Evolutionary conservation across 2,329 filamentous ascomycete species (phyloP).

Genomic region (Lecanosticta acicola): DNA sequence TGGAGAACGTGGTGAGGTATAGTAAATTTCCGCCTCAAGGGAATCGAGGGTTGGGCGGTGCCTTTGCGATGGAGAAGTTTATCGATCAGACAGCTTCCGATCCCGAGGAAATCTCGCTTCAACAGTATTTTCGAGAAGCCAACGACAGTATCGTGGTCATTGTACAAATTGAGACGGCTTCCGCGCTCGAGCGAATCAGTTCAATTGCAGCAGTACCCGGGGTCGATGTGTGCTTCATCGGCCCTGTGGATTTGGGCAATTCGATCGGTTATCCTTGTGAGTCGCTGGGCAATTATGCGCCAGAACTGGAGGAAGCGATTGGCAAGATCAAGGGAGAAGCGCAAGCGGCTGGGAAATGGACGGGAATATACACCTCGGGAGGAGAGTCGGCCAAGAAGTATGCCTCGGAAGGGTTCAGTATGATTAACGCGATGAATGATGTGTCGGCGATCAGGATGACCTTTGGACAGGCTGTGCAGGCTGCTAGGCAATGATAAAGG

Average conservation of each 20-base stretch:
- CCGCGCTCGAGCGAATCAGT: conserved; percentile 37
- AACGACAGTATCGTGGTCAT: conserved; percentile 50
- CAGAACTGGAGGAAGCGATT: conserved; percentile 49
- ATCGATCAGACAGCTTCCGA: conserved; percentile 18
- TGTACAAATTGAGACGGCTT: conserved; percentile 42
- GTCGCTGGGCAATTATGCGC: conserved; percentile 40
- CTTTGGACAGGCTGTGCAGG: conserved; percentile 26
- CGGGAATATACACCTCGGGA: conserved; percentile 51
- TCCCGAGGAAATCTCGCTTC: conserved; percentile 11
- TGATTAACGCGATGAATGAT: conserved; percentile 41
- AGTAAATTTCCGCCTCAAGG: conserved; percentile 54
- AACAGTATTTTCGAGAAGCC: conserved; percentile 51
- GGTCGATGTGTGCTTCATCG: conserved; percentile 47
- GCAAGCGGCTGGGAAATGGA: conserved; percentile 48
- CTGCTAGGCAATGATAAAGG: conserved; percentile 15
- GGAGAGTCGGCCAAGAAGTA: conserved; percentile 49
- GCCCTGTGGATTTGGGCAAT: conserved; percentile 54
- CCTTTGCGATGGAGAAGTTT: conserved; percentile 43
- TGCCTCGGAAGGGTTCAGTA: conserved; percentile 51
- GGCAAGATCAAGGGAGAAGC: conserved; percentile 48
- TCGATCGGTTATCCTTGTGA: conserved; percentile 52
- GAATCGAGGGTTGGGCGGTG: conserved; percentile 52
- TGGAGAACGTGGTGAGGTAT: conserved; percentile 46
- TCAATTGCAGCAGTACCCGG: conserved; percentile 49
- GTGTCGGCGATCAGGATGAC: conserved; percentile 27